Evolutionary conservation across 129 eudicot species (phyloP), one percentile per base, ranked within the genome.

Genomic region (Flaveria linearis): DNA sequence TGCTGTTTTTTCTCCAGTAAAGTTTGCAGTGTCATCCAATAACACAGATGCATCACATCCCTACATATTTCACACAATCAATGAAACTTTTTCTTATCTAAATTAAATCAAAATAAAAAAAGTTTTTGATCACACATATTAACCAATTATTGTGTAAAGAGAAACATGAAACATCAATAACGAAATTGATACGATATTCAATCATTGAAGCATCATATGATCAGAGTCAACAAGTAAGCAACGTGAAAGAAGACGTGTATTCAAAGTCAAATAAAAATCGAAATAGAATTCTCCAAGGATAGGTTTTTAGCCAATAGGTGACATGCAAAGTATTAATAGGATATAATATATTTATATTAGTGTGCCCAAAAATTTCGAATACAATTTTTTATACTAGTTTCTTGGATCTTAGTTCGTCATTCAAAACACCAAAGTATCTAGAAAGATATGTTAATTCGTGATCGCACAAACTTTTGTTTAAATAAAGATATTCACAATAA

Each of bases 1-100:
- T 1, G 88, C 86, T n/a, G 82, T 71, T 69, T 87, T 78, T 67
- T 87, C 91, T 45, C 91, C 91, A 0, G 82, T 86, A 23, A 86
- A 86, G 18, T 65, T 83, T 1, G 88, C 72, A 28, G 77, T 81
- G 76, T 78, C 86, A 11, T 87, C 88, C 58, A 87, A 26, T 33
- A 87, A 68, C 43, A 87, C 69, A 1, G 88, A 87, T 22, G 80
- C 91, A 78, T 87, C 91, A 81, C 91, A 87, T 49, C 90, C 91
- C 88, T 87, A 30, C 14, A 72, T 11, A 5, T 72, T 14, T 58
- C 0, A 28, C 7, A 14, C 36, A 50, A 11, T 16, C 7, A 23
- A 45, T 8, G 16, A 45, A 13, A 9, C 30, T 39, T 14, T 17
- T 67, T 67, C n/a, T 30, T 30, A 16, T 33, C 75, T 25, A 50